Conservation (phyloP, 371 early-diverging fungal species). For the Batkoa obscura region DNA sequence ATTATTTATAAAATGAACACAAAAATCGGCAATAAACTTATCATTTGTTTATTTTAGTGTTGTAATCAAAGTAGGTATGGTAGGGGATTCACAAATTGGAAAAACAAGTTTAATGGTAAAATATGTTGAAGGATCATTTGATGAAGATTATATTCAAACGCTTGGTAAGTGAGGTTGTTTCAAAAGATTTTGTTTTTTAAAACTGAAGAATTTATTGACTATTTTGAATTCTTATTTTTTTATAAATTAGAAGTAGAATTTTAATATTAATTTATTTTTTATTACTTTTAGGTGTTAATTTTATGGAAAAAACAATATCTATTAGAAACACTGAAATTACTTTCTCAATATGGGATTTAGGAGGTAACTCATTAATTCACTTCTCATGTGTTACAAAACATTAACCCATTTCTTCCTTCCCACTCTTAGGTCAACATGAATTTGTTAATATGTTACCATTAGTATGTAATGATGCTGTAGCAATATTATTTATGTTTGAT, state of each 20-base stretch:
- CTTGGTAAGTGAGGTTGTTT: conserved; percentile 33
- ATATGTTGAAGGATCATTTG: conserved; percentile 92
- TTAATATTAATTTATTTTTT: too few relatives aligned
- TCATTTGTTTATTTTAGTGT: conserved; percentile 17
- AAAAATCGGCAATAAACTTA: not conserved
- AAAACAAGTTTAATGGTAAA: conserved; percentile 97
- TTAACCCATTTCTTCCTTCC: too few relatives aligned
- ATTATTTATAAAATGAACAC: not conserved
- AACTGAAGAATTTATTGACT: too few relatives aligned
- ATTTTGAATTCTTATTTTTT: too few relatives aligned
- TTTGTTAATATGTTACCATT: conserved; percentile 94
- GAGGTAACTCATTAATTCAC: conserved; percentile 34
- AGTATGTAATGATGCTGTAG: conserved; percentile 89
- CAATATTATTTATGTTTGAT: conserved; percentile 92
- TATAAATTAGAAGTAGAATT: not conserved
- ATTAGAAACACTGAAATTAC: conserved; percentile 85
- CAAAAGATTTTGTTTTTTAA: too few relatives aligned
- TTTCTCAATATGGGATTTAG: conserved; percentile 98
- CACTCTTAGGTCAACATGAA: conserved; percentile 61
- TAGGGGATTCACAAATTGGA: conserved; percentile 97
- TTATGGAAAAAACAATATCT: conserved; percentile 92
- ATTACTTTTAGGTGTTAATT: conserved; percentile 67
- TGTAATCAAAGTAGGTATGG: conserved; percentile 90
- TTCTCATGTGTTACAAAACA: not conserved
- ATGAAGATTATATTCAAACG: conserved; percentile 91